phyloP scores from a whole-genome alignment of 495 filamentous ascomycete species.

The Tuber indicum region DNA sequence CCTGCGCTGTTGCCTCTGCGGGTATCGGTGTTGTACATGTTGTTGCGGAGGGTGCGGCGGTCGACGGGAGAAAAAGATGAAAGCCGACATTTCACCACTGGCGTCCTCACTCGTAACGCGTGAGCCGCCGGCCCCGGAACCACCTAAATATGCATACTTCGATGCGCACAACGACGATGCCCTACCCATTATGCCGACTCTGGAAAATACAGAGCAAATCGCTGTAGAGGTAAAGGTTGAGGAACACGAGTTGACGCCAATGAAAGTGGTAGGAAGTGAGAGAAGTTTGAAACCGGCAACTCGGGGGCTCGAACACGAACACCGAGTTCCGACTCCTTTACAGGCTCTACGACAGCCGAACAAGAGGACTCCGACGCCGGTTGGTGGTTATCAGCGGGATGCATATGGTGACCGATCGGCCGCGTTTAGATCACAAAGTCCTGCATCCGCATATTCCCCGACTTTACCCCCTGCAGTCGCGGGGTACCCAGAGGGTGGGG shows the following conservation, averaged over 20 bases:
- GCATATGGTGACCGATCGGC: not conserved
- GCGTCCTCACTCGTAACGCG: slow-evolving; percentile 14
- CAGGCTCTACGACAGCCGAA: slow-evolving; percentile 1
- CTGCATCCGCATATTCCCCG: slow-evolving; percentile 3
- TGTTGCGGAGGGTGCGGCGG: slow-evolving; percentile 38
- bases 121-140: slow-evolving; percentile 28
- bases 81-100: slow-evolving; percentile 12
- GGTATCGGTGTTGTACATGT: slow-evolving; percentile 35
- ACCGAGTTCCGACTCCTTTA: not conserved
- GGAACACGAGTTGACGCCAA: slow-evolving; percentile 26
- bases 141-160: slow-evolving; percentile 35
- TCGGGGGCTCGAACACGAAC: slow-evolving; percentile 8
- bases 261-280: slow-evolving; percentile 3
- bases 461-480: not conserved
- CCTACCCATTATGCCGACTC: slow-evolving; percentile 32
- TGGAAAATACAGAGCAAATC: slow-evolving; percentile 20
- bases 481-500: not conserved
- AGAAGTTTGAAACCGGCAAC: not conserved
- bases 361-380: not conserved
- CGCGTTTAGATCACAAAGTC: not conserved
- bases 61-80: slow-evolving; percentile 8
- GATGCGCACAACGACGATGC: slow-evolving; percentile 29
- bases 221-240: slow-evolving; percentile 28
- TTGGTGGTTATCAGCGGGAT: slow-evolving; percentile 12
- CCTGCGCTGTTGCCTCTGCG: slow-evolving; percentile 36